Conservation (phyloP, 768 basidiomycete species). For the Leccinum olivaceopallidum region DNA sequence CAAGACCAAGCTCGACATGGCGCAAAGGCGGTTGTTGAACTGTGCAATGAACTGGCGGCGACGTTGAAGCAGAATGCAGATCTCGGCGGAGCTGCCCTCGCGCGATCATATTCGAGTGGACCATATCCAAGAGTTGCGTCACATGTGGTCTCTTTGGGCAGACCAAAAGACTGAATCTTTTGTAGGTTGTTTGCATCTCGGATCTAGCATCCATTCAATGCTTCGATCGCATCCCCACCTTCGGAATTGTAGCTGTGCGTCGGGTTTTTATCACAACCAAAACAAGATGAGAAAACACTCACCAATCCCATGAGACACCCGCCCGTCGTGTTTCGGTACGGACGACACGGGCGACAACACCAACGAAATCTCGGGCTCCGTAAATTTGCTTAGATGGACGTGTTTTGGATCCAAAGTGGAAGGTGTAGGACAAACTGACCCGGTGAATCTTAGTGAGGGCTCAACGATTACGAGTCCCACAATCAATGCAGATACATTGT, state of each 20-base stretch:
- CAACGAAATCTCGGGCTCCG: slow-evolving; percentile 74
- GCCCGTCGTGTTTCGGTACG: slow-evolving; percentile 57
- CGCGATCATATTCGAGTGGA: slow-evolving; percentile 70
- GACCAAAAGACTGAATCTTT: neutral
- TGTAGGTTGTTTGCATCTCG: slow-evolving; percentile 49
- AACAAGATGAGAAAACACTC: slow-evolving; percentile 19
- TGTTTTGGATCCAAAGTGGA: too few species aligned
- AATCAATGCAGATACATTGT: too few species aligned
- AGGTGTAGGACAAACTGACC: too few species aligned
- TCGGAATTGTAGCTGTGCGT: slow-evolving; percentile 70
- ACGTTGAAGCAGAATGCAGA: slow-evolving; percentile 44
- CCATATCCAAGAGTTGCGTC: slow-evolving; percentile 64
- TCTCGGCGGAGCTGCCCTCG: slow-evolving; percentile 66
- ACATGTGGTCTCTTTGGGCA: slow-evolving; percentile 23
- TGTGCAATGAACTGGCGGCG: slow-evolving; percentile 60
- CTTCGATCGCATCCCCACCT: slow-evolving; percentile 73
- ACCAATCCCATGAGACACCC: slow-evolving; percentile 58
- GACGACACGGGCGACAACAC: slow-evolving; percentile 68
- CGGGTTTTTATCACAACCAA: neutral
- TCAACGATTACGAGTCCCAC: too few species aligned
- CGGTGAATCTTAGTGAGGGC: too few species aligned
- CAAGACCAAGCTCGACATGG: slow-evolving; percentile 31
- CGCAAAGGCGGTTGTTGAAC: slow-evolving; percentile 40
- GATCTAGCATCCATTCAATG: slow-evolving; percentile 56
- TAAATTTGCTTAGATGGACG: slow-evolving; percentile 53